phyloP scores from a whole-genome alignment of 352 stramenopile species.

The Pythium aristosporum region DNA sequence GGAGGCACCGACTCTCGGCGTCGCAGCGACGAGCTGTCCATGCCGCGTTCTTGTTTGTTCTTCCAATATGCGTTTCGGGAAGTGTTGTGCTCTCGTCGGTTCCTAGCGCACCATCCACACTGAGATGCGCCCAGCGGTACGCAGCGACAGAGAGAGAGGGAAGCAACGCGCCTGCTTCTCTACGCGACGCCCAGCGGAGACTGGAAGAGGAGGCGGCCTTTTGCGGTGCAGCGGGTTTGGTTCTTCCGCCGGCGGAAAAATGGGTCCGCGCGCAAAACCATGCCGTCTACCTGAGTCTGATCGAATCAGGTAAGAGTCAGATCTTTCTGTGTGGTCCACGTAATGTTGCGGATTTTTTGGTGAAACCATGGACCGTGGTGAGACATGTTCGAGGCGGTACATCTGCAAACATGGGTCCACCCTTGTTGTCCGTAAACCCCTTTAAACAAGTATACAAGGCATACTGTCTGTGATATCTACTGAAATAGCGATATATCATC shows the following conservation, averaged over 20 bases:
- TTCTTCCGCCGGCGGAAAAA: background rate
- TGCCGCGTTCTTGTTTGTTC: background rate
- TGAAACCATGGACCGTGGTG: background rate
- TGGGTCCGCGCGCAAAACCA: constrained; percentile 13
- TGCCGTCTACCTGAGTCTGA: constrained; percentile 11
- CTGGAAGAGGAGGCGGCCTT: background rate
- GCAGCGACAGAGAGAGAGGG: background rate
- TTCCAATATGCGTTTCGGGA: background rate
- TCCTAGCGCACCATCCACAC: constrained; percentile 5
- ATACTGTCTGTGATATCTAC: background rate
- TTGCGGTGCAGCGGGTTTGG: background rate
- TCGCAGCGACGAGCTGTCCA: background rate
- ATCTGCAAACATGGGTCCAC: background rate
- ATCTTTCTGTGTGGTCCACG: background rate
- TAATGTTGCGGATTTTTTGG: background rate
- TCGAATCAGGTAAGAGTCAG: background rate
- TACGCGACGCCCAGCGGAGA: background rate
- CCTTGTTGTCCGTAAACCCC: no score
- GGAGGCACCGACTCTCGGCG: background rate
- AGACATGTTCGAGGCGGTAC: background rate
- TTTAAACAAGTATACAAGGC: background rate
- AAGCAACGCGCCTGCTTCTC: background rate
- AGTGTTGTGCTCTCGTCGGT: background rate
- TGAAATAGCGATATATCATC: background rate
- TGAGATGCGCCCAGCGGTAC: background rate